These are phyloP conservation scores for Ilyonectria mors-panacis DNA, from an alignment of 2,329 filamentous ascomycete species.

Conservation along the genomic window DNA sequence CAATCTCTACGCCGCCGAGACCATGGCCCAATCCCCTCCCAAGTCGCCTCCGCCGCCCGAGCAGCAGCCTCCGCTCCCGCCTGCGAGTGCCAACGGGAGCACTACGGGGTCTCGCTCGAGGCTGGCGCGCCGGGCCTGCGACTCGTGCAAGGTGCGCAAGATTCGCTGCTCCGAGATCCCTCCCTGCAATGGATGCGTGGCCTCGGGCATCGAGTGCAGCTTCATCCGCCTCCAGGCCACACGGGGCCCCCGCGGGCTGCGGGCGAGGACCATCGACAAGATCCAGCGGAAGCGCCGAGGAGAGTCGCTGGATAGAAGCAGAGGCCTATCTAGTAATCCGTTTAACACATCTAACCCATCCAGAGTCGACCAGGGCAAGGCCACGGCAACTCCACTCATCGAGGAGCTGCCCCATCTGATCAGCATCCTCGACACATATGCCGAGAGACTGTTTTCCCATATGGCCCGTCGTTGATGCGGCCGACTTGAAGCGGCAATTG, in stretches of 20 bases:
- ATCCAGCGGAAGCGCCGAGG: slow-evolving; percentile 51
- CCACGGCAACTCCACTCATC: slow-evolving; percentile 30
- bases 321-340: slow-evolving; percentile 13
- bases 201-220: slow-evolving; percentile 64
- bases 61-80: slow-evolving; percentile 12
- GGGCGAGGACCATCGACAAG: slow-evolving; percentile 60
- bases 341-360: background rate
- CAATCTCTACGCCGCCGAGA: slow-evolving; percentile 22
- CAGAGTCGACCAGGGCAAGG: background rate
- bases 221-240: slow-evolving; percentile 61
- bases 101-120: slow-evolving; percentile 36
- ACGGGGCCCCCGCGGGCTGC: slow-evolving; percentile 62
- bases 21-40: slow-evolving; percentile 22
- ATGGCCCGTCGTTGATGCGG: slow-evolving; percentile 65
- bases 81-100: slow-evolving; percentile 38
- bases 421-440: slow-evolving; percentile 59
- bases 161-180: slow-evolving; percentile 64
- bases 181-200: slow-evolving; percentile 62
- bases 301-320: slow-evolving; percentile 26
- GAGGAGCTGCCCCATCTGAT: slow-evolving; percentile 48
- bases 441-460: slow-evolving; percentile 66
- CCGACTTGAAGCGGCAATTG: slow-evolving; percentile 57
- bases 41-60: slow-evolving; percentile 16
- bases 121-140: slow-evolving; percentile 58
- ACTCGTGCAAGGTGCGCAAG: slow-evolving; percentile 68